Base-by-base conservation (phyloP, 2,329 filamentous ascomycete genomes). In the Xylaria sp. region DNA sequence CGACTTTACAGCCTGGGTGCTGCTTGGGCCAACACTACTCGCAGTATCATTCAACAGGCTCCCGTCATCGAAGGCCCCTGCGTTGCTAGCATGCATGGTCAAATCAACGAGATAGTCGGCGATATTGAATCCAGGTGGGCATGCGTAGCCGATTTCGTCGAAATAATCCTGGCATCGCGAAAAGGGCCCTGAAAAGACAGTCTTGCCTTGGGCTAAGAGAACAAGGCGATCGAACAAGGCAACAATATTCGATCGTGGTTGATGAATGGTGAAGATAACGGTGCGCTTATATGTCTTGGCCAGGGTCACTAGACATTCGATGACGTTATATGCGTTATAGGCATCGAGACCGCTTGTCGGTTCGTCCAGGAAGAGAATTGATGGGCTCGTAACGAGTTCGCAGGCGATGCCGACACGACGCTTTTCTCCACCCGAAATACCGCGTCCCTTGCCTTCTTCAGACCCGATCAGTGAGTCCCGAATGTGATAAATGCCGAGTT, bases 241-340 rank as follows among this genome's bases (percentile, higher is more conserved):
- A 25, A 98, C 96, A 75, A 99, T 99, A 79, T 99, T 99, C 11
- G 96, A 99, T 72, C 96, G 89, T 42, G 96, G 96, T 76, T 99
- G 96, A 78, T 99, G 96, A 70, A 99, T 99, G 15, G 96, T 99
- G 81, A 99, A 97, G 69, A 99, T 92, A 62, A 99, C 94, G 0
- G 96, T 99, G 67, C 96, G 88, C 81, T 97, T 96, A 82, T 98
- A 99, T 47, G 90, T 96, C 83, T 97, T 97, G 58, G 96, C 96
- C 50, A 99, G 82, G 1, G 92, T 97, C 44, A 98, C 95, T 10
- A 99, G 86, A 74, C 94, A 98, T 78, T 99, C 96, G 29, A 99
- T 89, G 44, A 99, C 96, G 71, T 99, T 99, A 84, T 96, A 99
- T 5, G 96, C 96, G 77, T 99, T 99, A 84, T 90, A 99, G 0